Evolutionary conservation across 495 filamentous ascomycete species (phyloP), one percentile per base, ranked within the genome.

Genomic region (Talaromyces stipitatus): DNA sequence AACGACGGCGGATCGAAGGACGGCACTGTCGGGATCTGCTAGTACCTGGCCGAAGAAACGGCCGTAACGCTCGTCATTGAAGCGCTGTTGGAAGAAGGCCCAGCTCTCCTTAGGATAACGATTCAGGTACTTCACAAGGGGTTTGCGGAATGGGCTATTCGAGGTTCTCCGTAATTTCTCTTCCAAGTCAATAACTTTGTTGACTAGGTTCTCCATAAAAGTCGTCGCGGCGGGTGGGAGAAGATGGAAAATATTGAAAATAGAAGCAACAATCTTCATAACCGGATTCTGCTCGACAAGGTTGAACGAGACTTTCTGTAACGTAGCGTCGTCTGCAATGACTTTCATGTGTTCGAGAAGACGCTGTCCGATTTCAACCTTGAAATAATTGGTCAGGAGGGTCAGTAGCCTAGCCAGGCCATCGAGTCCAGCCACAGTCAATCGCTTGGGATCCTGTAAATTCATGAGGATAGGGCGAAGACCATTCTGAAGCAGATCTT

Each of bases 341-440:
- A 85, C 80, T 66, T 90, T 92, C 76, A 97, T 86, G 60, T 99
- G 95, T 46, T 96, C 92, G 14, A 99, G 74, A 7, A 99, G 72
- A 43, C 92, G 81, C 30, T 90, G 82, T 5, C 95, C 95, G 48
- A 99, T 99, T 66, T 97, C 95, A 2, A 96, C 92, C 71, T 99
- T 99, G 76, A 99, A 99, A 66, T 97, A 97, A 51, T 95, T 97
- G 0, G 95, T 99, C 20, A 99, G 73, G 0, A 99, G 78, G 26
- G 90, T 88, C 57, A 99, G 72, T 4, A 99, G 79, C 26, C 91
- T 84, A 54, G 91, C 91, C 26, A 99, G 78, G 18, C 95, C 95
- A 61, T 97, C 91, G 26, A 99, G 77, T 2, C 91, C 91, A 61
- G 90, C 89, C 18, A 92, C 89, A 50, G 85, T 96, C 43, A 99